Conservation (phyloP, 495 filamentous ascomycete species). For the Tuber brumale region DNA sequence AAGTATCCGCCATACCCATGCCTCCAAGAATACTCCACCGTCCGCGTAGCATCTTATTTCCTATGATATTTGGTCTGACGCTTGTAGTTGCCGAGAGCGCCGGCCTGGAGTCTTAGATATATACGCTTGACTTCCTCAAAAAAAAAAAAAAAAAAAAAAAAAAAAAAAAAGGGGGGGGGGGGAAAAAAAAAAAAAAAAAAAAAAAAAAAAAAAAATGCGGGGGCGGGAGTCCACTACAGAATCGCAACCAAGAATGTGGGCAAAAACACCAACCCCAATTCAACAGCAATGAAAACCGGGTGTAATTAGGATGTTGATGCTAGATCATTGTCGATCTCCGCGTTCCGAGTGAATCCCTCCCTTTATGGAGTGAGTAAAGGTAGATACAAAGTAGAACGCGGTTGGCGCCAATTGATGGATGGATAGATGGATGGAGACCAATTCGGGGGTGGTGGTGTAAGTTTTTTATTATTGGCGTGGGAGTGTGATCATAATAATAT, state of each 20-base stretch:
- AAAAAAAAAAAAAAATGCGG: not conserved
- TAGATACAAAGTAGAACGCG: conserved; percentile 2
- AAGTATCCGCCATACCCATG: not conserved
- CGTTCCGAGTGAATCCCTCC: conserved; percentile 1
- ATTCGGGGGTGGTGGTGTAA: not conserved
- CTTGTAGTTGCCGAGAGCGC: not conserved
- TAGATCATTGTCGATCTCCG: not conserved
- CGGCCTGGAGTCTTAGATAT: not conserved
- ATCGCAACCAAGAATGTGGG: not conserved
- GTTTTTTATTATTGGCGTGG: not conserved
- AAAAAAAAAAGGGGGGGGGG: too few relatives aligned
- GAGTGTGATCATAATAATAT: not conserved
- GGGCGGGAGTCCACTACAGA: not conserved
- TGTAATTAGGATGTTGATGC: not conserved
- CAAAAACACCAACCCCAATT: conserved; percentile 1
- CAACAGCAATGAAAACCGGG: not conserved
- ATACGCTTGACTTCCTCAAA: not conserved
- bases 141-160: not conserved
- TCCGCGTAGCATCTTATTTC: not conserved
- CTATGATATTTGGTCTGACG: not conserved
- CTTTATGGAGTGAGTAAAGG: conserved; percentile 1
- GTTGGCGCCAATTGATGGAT: not conserved
- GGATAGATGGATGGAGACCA: not conserved
- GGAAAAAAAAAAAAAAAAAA: not conserved
- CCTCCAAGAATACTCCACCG: not conserved